These are phyloP conservation scores for Gynandropsis gynandra DNA, from an alignment of 345 rosid species.

Conservation along the genomic window DNA sequence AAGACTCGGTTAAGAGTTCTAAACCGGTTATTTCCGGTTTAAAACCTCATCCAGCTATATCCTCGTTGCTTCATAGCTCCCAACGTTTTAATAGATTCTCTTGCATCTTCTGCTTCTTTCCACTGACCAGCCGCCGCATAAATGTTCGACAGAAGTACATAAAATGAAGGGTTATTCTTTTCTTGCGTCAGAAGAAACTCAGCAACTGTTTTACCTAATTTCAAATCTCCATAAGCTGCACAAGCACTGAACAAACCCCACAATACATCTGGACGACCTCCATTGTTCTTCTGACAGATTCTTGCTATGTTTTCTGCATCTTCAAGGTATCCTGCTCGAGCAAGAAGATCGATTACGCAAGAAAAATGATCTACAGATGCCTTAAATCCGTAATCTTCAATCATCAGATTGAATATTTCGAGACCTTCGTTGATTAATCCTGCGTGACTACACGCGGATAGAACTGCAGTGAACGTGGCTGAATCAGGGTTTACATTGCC, in stretches of 20 bases:
- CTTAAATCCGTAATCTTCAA: conserved; percentile 31
- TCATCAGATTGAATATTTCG: conserved; percentile 47
- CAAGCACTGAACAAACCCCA: conserved; percentile 78
- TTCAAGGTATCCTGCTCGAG: conserved; percentile 65
- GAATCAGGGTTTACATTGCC: conserved; percentile 38
- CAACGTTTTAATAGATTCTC: conserved; percentile 33
- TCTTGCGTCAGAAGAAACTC: conserved; percentile 47
- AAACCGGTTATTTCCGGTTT: conserved; percentile 15
- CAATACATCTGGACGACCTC: conserved; percentile 33
- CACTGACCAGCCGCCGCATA: conserved; percentile 74
- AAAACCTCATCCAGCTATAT: conserved; percentile 55
- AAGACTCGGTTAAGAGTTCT: not conserved
- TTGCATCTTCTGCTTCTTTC: conserved; percentile 61
- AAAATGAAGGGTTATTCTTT: conserved; percentile 42
- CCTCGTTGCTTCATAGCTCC: conserved; percentile 52
- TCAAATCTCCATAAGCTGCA: conserved; percentile 60
- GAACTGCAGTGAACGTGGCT: conserved; percentile 52
- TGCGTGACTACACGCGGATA: conserved; percentile 75
- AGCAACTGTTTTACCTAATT: conserved; percentile 51
- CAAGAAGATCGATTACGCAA: conserved; percentile 67
- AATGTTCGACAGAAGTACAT: conserved; percentile 58
- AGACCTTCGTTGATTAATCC: conserved; percentile 56
- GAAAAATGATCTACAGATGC: conserved; percentile 61
- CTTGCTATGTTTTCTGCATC: conserved; percentile 43
- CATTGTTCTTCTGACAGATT: conserved; percentile 28